These are phyloP conservation scores for Rhexocercosporidium sp. DNA, from an alignment of 2,329 filamentous ascomycete genomes.

Conservation along the genomic window DNA sequence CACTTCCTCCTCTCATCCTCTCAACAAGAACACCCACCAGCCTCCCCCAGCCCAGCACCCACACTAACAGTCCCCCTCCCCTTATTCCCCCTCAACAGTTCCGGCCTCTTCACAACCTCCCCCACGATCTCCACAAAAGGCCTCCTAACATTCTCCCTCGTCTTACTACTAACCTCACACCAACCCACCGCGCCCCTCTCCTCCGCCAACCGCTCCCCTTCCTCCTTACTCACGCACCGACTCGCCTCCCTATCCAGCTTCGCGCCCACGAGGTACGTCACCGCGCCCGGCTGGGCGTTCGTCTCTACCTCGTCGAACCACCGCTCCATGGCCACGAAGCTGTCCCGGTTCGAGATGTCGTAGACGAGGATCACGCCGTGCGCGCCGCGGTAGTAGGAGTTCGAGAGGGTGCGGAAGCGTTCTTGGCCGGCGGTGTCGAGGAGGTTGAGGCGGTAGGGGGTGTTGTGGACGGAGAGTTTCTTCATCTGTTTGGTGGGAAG, in stretches of 20 bases:
- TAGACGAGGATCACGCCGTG: constrained; percentile 96
- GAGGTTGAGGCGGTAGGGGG: constrained; percentile 57
- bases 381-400: constrained; percentile 94
- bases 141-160: constrained; percentile 55
- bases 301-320: constrained; percentile 60
- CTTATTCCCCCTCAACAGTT: constrained; percentile 45
- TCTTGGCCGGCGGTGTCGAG: constrained; percentile 94
- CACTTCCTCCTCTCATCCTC: neutral
- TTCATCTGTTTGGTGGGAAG: constrained; percentile 49
- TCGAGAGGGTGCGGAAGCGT: constrained; percentile 90
- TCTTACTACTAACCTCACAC: constrained; percentile 60
- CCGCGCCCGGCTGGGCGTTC: constrained; percentile 55
- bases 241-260: constrained; percentile 55
- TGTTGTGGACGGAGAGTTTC: constrained; percentile 56
- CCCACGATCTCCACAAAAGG: constrained; percentile 59
- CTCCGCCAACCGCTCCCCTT: constrained; percentile 53
- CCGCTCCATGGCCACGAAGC: constrained; percentile 56
- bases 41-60: constrained; percentile 23
- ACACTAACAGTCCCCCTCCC: constrained; percentile 36
- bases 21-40: constrained; percentile 36
- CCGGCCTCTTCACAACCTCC: constrained; percentile 52
- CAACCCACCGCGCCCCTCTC: constrained; percentile 52
- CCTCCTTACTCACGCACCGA: constrained; percentile 52
- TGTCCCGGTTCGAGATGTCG: constrained; percentile 74
- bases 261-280: constrained; percentile 56